Evolutionary conservation across 129 eudicot genomes (phyloP).

Genomic region (Escallonia rubra): DNA sequence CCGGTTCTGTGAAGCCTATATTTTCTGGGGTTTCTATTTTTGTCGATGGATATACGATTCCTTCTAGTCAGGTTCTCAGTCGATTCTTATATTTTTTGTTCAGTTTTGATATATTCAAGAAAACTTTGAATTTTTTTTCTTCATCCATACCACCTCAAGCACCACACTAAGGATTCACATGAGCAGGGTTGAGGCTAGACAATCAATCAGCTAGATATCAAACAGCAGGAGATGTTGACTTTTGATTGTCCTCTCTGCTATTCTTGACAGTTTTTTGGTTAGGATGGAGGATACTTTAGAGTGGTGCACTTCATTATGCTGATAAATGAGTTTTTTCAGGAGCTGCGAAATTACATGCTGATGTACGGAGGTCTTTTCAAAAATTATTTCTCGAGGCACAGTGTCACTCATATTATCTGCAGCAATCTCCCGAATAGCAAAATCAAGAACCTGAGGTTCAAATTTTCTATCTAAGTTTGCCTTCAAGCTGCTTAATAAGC

Average conservation of each 20-base stretch:
- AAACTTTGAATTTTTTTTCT: too few relatives aligned
- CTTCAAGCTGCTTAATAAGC: neutral
- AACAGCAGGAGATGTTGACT: too few relatives aligned
- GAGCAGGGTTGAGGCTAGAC: too few relatives aligned
- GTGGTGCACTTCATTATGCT: too few relatives aligned
- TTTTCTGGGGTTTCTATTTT: constrained; percentile 87
- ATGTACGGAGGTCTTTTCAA: constrained; percentile 91
- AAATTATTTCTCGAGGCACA: constrained; percentile 85
- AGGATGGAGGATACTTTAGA: too few relatives aligned
- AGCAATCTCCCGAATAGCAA: constrained; percentile 94
- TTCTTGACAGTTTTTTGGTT: too few relatives aligned
- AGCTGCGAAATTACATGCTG: constrained; percentile 75
- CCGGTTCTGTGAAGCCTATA: constrained; percentile 46
- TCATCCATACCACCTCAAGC: too few relatives aligned
- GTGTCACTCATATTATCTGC: constrained; percentile 90
- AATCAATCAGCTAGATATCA: too few relatives aligned
- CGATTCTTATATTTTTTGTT: constrained; percentile 2
- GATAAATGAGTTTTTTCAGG: constrained; percentile 35
- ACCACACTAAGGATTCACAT: too few relatives aligned
- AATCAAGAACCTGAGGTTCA: constrained; percentile 81
- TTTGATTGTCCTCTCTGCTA: too few relatives aligned
- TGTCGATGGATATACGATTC: constrained; percentile 90
- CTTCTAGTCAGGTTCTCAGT: constrained; percentile 83
- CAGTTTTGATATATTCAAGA: neutral
- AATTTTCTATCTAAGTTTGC: constrained; percentile 6